phyloP scores from a whole-genome alignment of 331 rosid genomes.

The Quercus phellos region DNA sequence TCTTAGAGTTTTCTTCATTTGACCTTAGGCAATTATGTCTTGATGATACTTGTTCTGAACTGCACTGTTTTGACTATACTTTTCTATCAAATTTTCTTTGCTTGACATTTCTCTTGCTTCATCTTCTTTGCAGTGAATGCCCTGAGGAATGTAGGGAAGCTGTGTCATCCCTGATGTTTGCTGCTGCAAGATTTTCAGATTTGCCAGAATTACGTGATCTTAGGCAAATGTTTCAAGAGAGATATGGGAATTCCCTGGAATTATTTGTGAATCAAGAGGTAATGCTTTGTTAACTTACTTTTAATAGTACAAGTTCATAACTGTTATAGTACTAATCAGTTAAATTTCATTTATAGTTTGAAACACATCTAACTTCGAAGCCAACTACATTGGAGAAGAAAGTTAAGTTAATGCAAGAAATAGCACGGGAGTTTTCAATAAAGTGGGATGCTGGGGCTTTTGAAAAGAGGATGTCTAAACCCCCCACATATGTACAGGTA shows the following conservation, averaged over 20 bases:
- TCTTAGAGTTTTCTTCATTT: background rate
- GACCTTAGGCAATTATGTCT: background rate
- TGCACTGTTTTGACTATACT: background rate
- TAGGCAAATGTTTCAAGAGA: constrained; percentile 75
- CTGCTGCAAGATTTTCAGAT: constrained; percentile 95
- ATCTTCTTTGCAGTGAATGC: constrained; percentile 63
- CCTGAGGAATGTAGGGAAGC: constrained; percentile 88
- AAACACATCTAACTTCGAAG: constrained; percentile 58
- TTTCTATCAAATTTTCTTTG: background rate
- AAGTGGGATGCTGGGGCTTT: constrained; percentile 79
- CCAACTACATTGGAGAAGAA: constrained; percentile 67
- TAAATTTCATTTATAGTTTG: constrained; percentile 54
- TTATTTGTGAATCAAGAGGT: constrained; percentile 69
- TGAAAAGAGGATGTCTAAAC: constrained; percentile 67
- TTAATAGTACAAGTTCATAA: constrained; percentile 3
- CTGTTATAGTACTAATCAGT: constrained; percentile 26
- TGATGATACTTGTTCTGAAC: background rate
- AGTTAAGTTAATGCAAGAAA: constrained; percentile 68
- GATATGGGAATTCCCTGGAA: constrained; percentile 56
- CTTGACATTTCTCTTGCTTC: constrained; percentile 11
- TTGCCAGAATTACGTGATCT: constrained; percentile 94
- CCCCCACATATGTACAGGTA: constrained; percentile 55
- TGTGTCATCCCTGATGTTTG: constrained; percentile 69
- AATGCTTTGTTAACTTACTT: background rate
- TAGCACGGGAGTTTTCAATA: constrained; percentile 73